A percentile compares a stretch with the other conserved stretches of the same genome.
Evolutionary conservation across 1,284 basidiomycete genomes (phyloP).

Genomic region (Anthracocystis panici-leucophaei): DNA sequence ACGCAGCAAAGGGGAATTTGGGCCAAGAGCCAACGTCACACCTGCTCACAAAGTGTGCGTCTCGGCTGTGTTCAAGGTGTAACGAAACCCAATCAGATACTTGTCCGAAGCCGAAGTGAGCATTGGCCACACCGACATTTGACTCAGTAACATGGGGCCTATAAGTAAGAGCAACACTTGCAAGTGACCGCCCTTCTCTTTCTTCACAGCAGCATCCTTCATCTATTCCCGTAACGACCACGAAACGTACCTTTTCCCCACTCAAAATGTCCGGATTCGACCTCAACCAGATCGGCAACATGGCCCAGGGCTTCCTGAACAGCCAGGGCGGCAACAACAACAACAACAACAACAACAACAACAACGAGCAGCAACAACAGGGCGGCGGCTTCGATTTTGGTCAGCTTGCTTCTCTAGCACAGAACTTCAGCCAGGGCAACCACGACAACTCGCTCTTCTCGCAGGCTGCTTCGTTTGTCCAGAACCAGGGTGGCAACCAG

Average conservation of each 20-base stretch:
- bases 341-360: slow-evolving; percentile 16
- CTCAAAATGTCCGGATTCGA: slow-evolving; percentile 45
- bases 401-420: slow-evolving; percentile 46
- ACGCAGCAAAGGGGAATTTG: slow-evolving; percentile 6
- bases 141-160: background rate
- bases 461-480: slow-evolving; percentile 47
- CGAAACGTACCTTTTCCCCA: background rate
- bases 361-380: slow-evolving; percentile 32
- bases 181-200: background rate
- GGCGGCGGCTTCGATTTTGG: slow-evolving; percentile 57
- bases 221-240: background rate
- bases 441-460: slow-evolving; percentile 55
- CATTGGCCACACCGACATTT: background rate
- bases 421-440: slow-evolving; percentile 50
- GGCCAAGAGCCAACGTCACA: slow-evolving; percentile 19
- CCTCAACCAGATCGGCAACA: slow-evolving; percentile 44
- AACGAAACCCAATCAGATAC: too few species aligned
- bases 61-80: slow-evolving; percentile 12
- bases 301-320: slow-evolving; percentile 48
- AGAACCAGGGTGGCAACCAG: slow-evolving; percentile 53
- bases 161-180: slow-evolving; percentile 3
- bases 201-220: background rate
- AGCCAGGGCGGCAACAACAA: slow-evolving; percentile 36
- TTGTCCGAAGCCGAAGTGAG: slow-evolving; percentile 7
- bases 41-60: slow-evolving; percentile 2